phyloP scores from a whole-genome alignment of 176 grass and related monocot species.

The Rhynchospora pubera region DNA sequence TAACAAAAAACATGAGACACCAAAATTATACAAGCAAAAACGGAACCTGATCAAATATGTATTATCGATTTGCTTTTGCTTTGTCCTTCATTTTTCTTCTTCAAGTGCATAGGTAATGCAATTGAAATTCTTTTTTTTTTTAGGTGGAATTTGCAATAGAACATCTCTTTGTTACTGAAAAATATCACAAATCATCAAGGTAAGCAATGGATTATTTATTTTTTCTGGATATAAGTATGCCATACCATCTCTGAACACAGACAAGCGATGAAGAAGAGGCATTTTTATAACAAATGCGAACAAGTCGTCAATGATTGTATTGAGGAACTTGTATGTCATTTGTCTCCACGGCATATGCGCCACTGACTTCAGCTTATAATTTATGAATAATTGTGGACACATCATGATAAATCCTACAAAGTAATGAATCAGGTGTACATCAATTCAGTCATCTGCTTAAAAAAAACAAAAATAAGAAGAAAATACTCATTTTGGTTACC shows the following conservation, averaged over 20 bases:
- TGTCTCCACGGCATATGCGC: conserved; percentile 99
- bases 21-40: not conserved
- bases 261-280: conserved; percentile 92
- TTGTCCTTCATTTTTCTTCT: not conserved
- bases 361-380: conserved; percentile 95
- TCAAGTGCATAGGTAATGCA: not conserved
- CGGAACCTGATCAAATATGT: not conserved
- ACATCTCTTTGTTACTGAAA: not conserved
- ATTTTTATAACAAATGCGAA: conserved; percentile 99
- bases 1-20: conserved; percentile 3
- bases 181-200: not conserved
- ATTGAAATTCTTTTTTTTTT: not conserved
- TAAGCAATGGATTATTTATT: not conserved
- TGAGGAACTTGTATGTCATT: conserved; percentile 99
- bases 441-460: not conserved
- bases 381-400: conserved; percentile 99
- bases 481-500: not conserved
- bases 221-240: not conserved
- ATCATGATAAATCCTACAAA: conserved; percentile 98
- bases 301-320: conserved; percentile 96
- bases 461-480: not conserved
- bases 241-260: conserved; percentile 98
- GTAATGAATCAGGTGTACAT: conserved; percentile 8
- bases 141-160: not conserved
- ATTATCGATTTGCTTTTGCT: not conserved